phyloP scores from a whole-genome alignment of 352 stramenopile genomes.

The Pythium aristosporum region DNA sequence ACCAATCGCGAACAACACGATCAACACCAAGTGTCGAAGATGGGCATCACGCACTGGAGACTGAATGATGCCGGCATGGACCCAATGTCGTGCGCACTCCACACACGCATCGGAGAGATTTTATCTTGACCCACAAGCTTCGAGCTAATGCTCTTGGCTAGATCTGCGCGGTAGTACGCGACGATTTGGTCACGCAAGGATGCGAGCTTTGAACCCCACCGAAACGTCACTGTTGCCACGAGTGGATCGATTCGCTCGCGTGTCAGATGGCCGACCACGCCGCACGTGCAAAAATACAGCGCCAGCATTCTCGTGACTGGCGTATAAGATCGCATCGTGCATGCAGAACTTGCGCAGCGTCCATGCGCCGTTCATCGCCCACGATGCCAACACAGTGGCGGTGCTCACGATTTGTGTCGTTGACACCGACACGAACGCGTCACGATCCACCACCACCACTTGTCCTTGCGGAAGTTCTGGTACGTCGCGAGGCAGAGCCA shows the following conservation, averaged over 20 bases:
- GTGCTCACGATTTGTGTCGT: conserved; percentile 7
- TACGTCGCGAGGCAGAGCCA: conserved; percentile 7
- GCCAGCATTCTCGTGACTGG: conserved; percentile 23
- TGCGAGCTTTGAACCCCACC: conserved; percentile 21
- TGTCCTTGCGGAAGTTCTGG: conserved; percentile 30
- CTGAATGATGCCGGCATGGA: conserved; percentile 6
- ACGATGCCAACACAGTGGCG: conserved; percentile 12
- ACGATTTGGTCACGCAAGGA: neutral
- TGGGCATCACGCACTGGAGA: conserved; percentile 12
- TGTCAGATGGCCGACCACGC: conserved; percentile 16
- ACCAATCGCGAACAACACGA: conserved; percentile 22
- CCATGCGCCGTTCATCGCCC: conserved; percentile 16
- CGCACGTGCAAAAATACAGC: conserved; percentile 29
- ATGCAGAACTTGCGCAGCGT: conserved; percentile 28
- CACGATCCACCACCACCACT: conserved; percentile 5
- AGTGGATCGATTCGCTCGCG: conserved; percentile 29
- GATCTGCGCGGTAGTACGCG: conserved; percentile 11
- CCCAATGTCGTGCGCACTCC: conserved; percentile 16
- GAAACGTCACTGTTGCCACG: conserved; percentile 18
- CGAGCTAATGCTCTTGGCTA: conserved; percentile 16
- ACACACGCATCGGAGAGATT: conserved; percentile 34
- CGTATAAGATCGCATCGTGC: conserved; percentile 11
- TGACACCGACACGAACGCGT: conserved; percentile 11
- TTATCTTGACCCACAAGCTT: conserved; percentile 15
- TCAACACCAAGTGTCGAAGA: conserved; percentile 15